phyloP scores from a whole-genome alignment of 768 basidiomycete species.

The Trametes maxima region DNA sequence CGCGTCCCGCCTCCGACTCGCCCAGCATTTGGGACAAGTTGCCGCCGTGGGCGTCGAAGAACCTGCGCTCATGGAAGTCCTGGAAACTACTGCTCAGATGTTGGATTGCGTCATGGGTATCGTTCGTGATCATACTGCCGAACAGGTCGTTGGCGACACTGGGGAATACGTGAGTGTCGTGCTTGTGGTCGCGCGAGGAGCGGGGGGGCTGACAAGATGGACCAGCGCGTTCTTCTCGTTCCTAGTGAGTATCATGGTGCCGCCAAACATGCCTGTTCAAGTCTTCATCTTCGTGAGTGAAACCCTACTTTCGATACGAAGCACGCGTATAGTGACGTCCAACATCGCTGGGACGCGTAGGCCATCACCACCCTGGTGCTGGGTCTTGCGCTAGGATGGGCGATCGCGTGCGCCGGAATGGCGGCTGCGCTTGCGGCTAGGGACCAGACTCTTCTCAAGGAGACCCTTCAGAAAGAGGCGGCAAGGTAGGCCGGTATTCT shows the following conservation, averaged over 20 bases:
- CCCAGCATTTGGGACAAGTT: conserved; percentile 28
- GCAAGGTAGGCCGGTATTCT: conserved; percentile 34
- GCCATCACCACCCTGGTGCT: conserved; percentile 46
- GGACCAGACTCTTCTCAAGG: conserved; percentile 35
- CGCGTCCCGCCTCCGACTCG: neutral
- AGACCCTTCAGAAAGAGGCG: conserved; percentile 32
- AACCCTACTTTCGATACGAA: neutral
- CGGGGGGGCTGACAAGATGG: neutral
- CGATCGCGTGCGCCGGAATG: conserved; percentile 56
- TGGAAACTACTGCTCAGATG: conserved; percentile 43
- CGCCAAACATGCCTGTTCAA: conserved; percentile 51
- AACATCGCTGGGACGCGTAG: conserved; percentile 23
- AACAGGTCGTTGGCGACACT: conserved; percentile 39
- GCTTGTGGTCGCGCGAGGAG: neutral
- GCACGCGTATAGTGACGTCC: neutral
- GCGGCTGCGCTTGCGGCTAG: conserved; percentile 46
- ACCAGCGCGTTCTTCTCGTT: conserved; percentile 49
- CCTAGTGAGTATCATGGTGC: conserved; percentile 46
- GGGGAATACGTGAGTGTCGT: conserved; percentile 44
- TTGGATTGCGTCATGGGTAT: conserved; percentile 44
- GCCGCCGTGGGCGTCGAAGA: conserved; percentile 42
- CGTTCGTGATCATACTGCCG: conserved; percentile 44
- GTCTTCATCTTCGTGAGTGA: conserved; percentile 50
- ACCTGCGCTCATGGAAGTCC: conserved; percentile 39
- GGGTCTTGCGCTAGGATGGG: conserved; percentile 56